Percentiles rank a stretch among this genome's conserved stretches.
phyloP scores from a whole-genome alignment of 176 grass and related monocot genomes.

The Rhynchospora breviuscula region DNA sequence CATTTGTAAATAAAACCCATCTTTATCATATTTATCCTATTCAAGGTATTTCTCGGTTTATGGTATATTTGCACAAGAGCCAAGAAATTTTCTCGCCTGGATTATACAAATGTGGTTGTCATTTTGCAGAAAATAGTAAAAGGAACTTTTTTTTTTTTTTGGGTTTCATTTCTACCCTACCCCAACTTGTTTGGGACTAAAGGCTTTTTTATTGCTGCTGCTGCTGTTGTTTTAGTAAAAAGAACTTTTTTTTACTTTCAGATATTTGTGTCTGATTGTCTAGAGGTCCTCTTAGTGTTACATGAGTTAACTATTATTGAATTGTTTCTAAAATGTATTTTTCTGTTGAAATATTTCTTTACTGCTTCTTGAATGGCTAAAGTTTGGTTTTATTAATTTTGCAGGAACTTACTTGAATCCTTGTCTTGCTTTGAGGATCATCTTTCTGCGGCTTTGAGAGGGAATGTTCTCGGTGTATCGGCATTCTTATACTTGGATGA shows the following conservation, averaged over 20 bases:
- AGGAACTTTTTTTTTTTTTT: neutral
- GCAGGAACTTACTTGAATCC: slow-evolving; percentile 50
- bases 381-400: slow-evolving; percentile 28
- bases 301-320: neutral
- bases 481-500: slow-evolving; percentile 60
- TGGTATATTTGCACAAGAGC: neutral
- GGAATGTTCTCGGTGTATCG: slow-evolving; percentile 35
- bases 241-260: neutral
- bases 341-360: neutral
- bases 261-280: neutral
- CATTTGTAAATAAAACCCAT: neutral
- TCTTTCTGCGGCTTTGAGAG: slow-evolving; percentile 52
- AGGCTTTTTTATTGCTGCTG: no score
- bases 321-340: neutral
- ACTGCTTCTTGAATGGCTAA: slow-evolving; percentile 5
- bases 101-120: neutral
- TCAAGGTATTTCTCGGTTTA: neutral
- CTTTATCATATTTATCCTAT: neutral
- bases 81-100: neutral
- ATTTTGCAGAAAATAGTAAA: neutral
- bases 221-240: no score
- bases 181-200: no score
- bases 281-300: neutral
- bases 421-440: slow-evolving; percentile 32
- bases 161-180: no score